Evolutionary conservation across 495 filamentous ascomycete genomes (phyloP).

Genomic region (Neurospora tetraspora): DNA sequence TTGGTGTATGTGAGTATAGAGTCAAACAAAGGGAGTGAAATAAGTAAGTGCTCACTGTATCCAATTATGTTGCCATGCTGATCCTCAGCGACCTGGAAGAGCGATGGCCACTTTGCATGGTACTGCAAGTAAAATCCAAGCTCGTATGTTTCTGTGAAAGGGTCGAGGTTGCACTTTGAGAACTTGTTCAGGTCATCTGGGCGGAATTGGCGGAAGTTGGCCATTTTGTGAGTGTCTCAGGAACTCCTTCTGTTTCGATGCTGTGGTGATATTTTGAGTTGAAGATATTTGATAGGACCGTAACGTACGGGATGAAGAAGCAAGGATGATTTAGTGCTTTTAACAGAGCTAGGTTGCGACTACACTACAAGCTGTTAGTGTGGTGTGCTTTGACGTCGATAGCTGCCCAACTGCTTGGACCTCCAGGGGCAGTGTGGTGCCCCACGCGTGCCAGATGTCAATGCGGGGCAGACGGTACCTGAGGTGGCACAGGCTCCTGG

Average conservation of each 20-base stretch:
- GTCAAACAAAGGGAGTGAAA: background rate
- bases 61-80: constrained; percentile 73
- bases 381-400: background rate
- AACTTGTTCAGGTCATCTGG: constrained; percentile 44
- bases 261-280: background rate
- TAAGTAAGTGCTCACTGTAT: constrained; percentile 59
- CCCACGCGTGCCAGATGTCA: background rate
- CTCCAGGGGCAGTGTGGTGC: background rate
- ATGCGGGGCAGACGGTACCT: background rate
- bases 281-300: background rate
- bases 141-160: constrained; percentile 92
- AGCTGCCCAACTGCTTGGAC: background rate
- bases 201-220: constrained; percentile 35
- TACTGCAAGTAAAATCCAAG: constrained; percentile 92
- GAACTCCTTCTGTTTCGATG: background rate
- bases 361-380: background rate
- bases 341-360: background rate
- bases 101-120: constrained; percentile 84
- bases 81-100: constrained; percentile 82
- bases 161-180: constrained; percentile 85
- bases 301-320: background rate
- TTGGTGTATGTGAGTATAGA: background rate
- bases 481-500: background rate
- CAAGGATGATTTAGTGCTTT: background rate
- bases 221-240: constrained; percentile 20